Evolutionary conservation across 306 rosid genomes (phyloP).

Genomic region (Quercus suber): DNA sequence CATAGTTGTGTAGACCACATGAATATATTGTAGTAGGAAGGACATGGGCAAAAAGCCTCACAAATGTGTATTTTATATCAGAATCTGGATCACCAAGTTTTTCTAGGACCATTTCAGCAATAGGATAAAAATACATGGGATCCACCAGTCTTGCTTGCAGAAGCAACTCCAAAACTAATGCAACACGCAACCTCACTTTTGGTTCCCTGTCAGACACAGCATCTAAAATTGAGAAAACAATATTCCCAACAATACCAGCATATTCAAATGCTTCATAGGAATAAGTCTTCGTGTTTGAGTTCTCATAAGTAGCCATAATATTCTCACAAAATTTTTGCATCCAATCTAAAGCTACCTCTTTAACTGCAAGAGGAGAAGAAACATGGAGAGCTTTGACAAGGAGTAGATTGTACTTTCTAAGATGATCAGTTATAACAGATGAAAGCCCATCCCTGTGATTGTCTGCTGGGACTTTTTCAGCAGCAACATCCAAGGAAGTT

Average conservation of each 20-base stretch:
- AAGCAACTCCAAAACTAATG: slow-evolving; percentile 67
- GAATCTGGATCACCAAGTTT: slow-evolving; percentile 85
- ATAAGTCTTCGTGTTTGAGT: slow-evolving; percentile 31
- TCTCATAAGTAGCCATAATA: slow-evolving; percentile 47
- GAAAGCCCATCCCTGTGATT: slow-evolving; percentile 33
- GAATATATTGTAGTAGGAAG: slow-evolving; percentile 76
- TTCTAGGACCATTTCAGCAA: slow-evolving; percentile 76
- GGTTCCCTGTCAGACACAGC: slow-evolving; percentile 79
- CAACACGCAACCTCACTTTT: slow-evolving; percentile 75
- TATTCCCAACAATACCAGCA: slow-evolving; percentile 48
- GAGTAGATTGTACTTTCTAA: slow-evolving; percentile 52
- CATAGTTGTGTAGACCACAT: slow-evolving; percentile 69
- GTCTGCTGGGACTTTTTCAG: slow-evolving; percentile 28
- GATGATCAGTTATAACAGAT: slow-evolving; percentile 50
- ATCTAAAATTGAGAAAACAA: slow-evolving; percentile 65
- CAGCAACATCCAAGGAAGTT: slow-evolving; percentile 28
- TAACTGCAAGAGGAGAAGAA: slow-evolving; percentile 80
- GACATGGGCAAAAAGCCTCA: slow-evolving; percentile 62
- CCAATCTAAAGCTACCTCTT: slow-evolving; percentile 70
- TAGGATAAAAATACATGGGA: slow-evolving; percentile 62
- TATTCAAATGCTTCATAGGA: slow-evolving; percentile 45
- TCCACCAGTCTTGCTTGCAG: slow-evolving; percentile 79
- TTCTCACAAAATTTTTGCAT: slow-evolving; percentile 63
- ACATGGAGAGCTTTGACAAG: slow-evolving; percentile 61
- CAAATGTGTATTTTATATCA: slow-evolving; percentile 61